A percentile compares a stretch with the other conserved stretches of the same genome.
These are phyloP conservation scores for Biancaea sappan DNA, from an alignment of 306 rosid species.

Conservation along the genomic window DNA sequence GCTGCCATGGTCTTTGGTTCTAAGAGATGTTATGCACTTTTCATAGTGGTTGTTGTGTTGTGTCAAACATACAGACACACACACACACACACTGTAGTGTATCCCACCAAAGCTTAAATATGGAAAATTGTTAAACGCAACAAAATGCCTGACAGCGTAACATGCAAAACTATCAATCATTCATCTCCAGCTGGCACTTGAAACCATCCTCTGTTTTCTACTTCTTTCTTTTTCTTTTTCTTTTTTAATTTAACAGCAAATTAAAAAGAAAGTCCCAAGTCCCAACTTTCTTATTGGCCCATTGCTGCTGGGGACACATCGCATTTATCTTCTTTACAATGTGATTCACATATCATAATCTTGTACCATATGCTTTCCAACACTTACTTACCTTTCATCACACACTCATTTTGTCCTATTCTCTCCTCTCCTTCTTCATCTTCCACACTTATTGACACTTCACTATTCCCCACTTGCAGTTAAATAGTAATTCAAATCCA, in stretches of 20 bases:
- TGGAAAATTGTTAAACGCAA: constrained; percentile 17
- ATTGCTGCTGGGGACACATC: constrained; percentile 4
- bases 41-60: constrained; percentile 45
- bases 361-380: not conserved
- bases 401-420: not conserved
- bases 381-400: constrained; percentile 1
- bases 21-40: constrained; percentile 42
- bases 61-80: constrained; percentile 15
- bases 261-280: no score
- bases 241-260: not conserved
- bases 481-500: no score
- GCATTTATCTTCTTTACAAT: not conserved
- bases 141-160: constrained; percentile 27
- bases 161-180: constrained; percentile 31
- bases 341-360: not conserved
- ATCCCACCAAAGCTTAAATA: constrained; percentile 31
- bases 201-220: not conserved
- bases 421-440: constrained; percentile 10
- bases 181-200: constrained; percentile 34
- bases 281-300: not conserved
- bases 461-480: no score
- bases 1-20: constrained; percentile 15
- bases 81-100: no score
- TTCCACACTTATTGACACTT: not conserved
- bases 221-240: not conserved